Conservation (phyloP, 768 basidiomycete genomes). For the Gautieria morchelliformis region DNA sequence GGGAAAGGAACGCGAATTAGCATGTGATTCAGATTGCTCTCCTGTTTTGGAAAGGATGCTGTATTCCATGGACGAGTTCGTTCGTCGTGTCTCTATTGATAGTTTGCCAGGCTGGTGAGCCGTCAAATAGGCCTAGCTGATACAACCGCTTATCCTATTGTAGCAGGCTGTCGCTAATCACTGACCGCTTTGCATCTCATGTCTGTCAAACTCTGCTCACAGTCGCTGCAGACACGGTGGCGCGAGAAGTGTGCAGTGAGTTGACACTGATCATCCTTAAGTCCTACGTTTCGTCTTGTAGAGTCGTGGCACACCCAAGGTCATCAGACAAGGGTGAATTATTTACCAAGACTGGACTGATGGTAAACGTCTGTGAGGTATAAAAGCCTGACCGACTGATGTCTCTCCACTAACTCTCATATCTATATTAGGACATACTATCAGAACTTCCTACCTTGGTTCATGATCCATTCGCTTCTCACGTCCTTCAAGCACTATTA, state of each 20-base stretch:
- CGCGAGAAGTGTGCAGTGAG: constrained; percentile 49
- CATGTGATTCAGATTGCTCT: constrained; percentile 92
- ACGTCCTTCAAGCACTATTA: constrained; percentile 75
- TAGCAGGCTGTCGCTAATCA: constrained; percentile 56
- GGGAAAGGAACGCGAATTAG: constrained; percentile 80
- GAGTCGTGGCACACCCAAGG: constrained; percentile 43
- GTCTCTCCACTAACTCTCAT: constrained; percentile 2
- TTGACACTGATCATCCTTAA: background rate
- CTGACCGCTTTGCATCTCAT: constrained; percentile 90
- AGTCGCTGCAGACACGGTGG: constrained; percentile 52
- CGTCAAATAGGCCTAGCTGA: constrained; percentile 3
- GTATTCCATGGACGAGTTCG: constrained; percentile 94
- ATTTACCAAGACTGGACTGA: constrained; percentile 50
- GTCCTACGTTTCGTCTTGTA: constrained; percentile 17
- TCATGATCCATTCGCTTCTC: constrained; percentile 84
- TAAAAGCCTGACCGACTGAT: constrained; percentile 26
- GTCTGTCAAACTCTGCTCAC: constrained; percentile 85
- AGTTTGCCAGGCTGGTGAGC: constrained; percentile 82
- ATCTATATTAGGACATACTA: constrained; percentile 50
- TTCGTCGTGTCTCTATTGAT: constrained; percentile 84
- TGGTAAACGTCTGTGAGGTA: constrained; percentile 59
- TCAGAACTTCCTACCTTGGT: constrained; percentile 55
- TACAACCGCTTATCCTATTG: background rate
- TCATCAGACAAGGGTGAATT: constrained; percentile 53
- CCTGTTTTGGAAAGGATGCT: constrained; percentile 81